Evolutionary conservation across 345 rosid genomes (phyloP), one percentile per base, ranked within the genome.

Genomic region (Linum lewisii): DNA sequence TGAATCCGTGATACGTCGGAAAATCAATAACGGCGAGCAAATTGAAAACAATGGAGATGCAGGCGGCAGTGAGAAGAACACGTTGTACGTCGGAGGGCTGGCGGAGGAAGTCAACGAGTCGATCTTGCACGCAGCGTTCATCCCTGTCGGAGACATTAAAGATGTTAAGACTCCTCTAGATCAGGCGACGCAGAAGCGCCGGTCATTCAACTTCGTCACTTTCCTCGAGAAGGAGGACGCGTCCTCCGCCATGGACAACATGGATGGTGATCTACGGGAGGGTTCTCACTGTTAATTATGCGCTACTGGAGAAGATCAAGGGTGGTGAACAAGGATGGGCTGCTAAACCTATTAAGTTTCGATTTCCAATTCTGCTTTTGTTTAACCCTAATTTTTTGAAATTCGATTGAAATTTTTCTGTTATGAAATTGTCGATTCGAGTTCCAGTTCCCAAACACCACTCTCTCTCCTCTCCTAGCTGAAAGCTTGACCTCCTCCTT

Each of bases 291-390:
- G 97, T 93, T 69, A 93, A 93, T 62, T 93, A 87, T 62, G 99
- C 97, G 34, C 86, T 89, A 23, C 97, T 97, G 1, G 99, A 93
- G 86, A 73, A 75, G 29, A 93, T 89, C 62, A 93, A 93, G 86
- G 99, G 99, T 63, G 99, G 99, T 5, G 97, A 93, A 62, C 97
- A 89, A 76, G 97, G 99, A 13, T 93, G 99, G 99, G 99, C 99
- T 6, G 97, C 99, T 7, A 95, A 93, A 70, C 97, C 99, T n/a
- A 84, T 97, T 89, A 81, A 4, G 88, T 79, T 25, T 32, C 21
- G 14, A 4, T 57, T 54, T 19, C 38, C 57, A 6, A 26, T 54
- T 37, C 47, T 26, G 45, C 13, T 59, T 45, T 51, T 54, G 24
- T 24, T 22, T 57, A 54, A 25, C 58, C 53, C 67, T 55, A 53